Evolutionary conservation across 805 yeast species (phyloP).

Genomic region (Cyberlindnera galapagoensis): DNA sequence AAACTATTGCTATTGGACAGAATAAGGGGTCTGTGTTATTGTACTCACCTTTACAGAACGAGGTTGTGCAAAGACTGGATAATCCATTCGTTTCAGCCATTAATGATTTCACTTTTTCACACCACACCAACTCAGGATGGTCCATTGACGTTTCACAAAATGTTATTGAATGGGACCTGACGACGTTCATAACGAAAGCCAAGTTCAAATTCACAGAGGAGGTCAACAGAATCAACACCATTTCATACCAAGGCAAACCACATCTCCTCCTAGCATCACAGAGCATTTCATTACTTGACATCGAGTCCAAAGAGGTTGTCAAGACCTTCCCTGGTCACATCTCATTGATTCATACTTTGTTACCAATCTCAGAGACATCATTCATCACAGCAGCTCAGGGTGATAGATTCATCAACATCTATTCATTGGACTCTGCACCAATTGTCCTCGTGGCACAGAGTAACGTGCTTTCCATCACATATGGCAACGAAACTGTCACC

Average conservation of each 20-base stretch:
- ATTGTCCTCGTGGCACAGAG: slow-evolving; percentile 69
- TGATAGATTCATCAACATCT: slow-evolving; percentile 77
- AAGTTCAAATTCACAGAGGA: slow-evolving; percentile 33
- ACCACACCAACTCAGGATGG: slow-evolving; percentile 43
- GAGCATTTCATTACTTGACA: slow-evolving; percentile 49
- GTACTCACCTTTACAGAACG: slow-evolving; percentile 61
- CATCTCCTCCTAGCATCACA: slow-evolving; percentile 63
- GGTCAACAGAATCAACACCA: slow-evolving; percentile 28
- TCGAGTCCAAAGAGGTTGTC: slow-evolving; percentile 31
- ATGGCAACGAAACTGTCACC: slow-evolving; percentile 34
- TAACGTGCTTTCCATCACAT: slow-evolving; percentile 42
- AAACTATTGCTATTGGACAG: slow-evolving; percentile 53
- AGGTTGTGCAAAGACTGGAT: slow-evolving; percentile 45
- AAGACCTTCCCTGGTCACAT: slow-evolving; percentile 72
- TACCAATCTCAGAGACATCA: slow-evolving; percentile 28
- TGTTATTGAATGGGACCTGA: slow-evolving; percentile 56
- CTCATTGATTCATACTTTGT: slow-evolving; percentile 50
- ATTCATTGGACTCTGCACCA: slow-evolving; percentile 37
- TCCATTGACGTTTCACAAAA: slow-evolving; percentile 52
- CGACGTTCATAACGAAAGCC: slow-evolving; percentile 34
- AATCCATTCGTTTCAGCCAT: slow-evolving; percentile 42
- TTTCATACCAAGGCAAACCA: slow-evolving; percentile 22
- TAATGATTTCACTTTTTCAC: slow-evolving; percentile 41
- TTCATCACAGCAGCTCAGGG: slow-evolving; percentile 68
- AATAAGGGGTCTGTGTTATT: slow-evolving; percentile 58